Evolutionary conservation across 2,329 filamentous ascomycete species (phyloP).

Genomic region (Ophiostoma fasciatum): DNA sequence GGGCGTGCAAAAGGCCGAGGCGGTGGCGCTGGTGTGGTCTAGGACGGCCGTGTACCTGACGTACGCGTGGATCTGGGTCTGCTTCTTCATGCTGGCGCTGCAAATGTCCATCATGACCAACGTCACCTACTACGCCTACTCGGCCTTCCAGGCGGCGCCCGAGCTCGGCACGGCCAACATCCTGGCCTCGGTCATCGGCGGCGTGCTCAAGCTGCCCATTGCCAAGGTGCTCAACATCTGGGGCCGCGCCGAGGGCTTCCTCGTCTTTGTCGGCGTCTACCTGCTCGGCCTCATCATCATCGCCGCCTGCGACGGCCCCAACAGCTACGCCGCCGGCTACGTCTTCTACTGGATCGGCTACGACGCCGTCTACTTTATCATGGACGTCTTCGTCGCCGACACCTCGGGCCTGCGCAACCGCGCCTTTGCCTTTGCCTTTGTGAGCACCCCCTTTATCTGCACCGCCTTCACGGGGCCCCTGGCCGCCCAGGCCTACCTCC

Average conservation of each 20-base stretch:
- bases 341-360: slow-evolving; percentile 52
- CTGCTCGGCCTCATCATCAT: slow-evolving; percentile 46
- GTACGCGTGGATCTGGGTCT: slow-evolving; percentile 23
- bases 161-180: slow-evolving; percentile 38
- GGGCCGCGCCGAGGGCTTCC: slow-evolving; percentile 49
- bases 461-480: slow-evolving; percentile 50
- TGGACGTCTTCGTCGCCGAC: slow-evolving; percentile 50
- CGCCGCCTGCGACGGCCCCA: slow-evolving; percentile 44
- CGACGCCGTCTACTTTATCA: slow-evolving; percentile 26
- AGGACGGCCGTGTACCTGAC: slow-evolving; percentile 21
- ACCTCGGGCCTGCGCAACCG: slow-evolving; percentile 51
- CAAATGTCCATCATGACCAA: slow-evolving; percentile 23
- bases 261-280: slow-evolving; percentile 35
- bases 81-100: slow-evolving; percentile 24
- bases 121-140: slow-evolving; percentile 33
- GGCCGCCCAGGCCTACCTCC: slow-evolving; percentile 36
- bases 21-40: slow-evolving; percentile 29
- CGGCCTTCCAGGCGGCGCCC: slow-evolving; percentile 36
- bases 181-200: slow-evolving; percentile 38
- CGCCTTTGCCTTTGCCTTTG: slow-evolving; percentile 47
- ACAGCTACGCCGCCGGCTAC: slow-evolving; percentile 47
- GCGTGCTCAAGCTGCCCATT: slow-evolving; percentile 48
- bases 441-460: slow-evolving; percentile 49
- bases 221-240: slow-evolving; percentile 55
- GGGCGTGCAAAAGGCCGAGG: slow-evolving; percentile 34